Base-by-base conservation (phyloP, 345 rosid genomes). In the Hypericum perforatum region DNA sequence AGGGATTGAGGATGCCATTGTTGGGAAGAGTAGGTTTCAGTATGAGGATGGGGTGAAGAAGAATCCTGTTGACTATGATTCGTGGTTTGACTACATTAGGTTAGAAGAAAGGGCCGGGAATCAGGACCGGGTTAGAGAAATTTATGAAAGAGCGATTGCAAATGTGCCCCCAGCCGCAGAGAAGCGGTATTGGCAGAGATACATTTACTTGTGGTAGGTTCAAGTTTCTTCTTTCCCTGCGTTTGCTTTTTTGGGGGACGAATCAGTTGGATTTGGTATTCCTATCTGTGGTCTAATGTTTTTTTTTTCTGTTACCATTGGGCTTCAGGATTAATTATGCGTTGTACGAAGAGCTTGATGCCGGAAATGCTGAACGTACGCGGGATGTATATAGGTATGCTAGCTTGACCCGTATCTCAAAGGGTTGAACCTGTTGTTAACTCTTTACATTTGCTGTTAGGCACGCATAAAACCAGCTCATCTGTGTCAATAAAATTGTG, bases 111-210 rank as follows among this genome's bases (percentile, higher is more conserved):
- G 70, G 60, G 95, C 74, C 1, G 92, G 84, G 44, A 77, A 52
- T 36, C 82, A 80, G 56, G 82, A 63, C 50, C 78, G 90, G 74
- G 62, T 76, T 4, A 65, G 95, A 54, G 95, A 89, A 56, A 79
- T 78, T 46, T 89, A 86, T 60, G 95, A 89, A 65, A 74, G 94
- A 12, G 86, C 95, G 3, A 89, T 89, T 61, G 86, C 90, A 7
- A 84, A 90, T 60, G 74, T 78, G 58, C 97, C 97, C 8, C 95
- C 88, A 0, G 97, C 85, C 5, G 80, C 77, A 53, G 95, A 89
- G 76, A 89, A 89, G 64, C 78, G 88, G 14, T 86, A 86, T 41
- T 90, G 97, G 97, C 88, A 86, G 59, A 75, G 95, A 72, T 90
- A 90, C 59, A 86, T 90, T 16, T 84, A 84, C 43, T 62, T 90